phyloP scores from a whole-genome alignment of 352 stramenopile genomes.

The Achlya hypogyna region DNA sequence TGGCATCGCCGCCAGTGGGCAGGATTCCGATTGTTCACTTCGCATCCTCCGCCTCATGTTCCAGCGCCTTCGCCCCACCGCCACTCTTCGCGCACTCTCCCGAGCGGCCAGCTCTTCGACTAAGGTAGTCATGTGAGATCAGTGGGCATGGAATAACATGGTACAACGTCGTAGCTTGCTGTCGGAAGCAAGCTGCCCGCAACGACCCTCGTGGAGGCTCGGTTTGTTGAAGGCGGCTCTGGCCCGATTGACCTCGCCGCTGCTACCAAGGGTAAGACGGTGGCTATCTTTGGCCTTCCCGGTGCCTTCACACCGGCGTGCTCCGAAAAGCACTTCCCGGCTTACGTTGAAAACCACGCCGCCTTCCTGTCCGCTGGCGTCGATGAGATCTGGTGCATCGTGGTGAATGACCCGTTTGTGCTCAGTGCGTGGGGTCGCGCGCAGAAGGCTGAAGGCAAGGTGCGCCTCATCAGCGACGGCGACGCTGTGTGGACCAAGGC shows the following conservation, averaged over 20 bases:
- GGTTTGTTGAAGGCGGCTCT: not conserved
- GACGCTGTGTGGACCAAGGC: slow-evolving; percentile 15
- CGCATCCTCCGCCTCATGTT: not conserved
- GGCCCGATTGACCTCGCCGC: not conserved
- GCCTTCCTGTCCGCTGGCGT: slow-evolving; percentile 28
- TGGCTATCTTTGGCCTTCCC: slow-evolving; percentile 13
- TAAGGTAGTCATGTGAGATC: not conserved
- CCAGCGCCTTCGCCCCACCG: not conserved
- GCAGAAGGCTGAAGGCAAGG: slow-evolving; percentile 21
- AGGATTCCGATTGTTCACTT: not conserved
- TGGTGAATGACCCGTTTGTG: slow-evolving; percentile 17
- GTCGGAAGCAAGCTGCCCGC: not conserved
- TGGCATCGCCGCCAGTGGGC: not conserved
- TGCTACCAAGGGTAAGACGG: not conserved
- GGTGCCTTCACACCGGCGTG: slow-evolving; percentile 17
- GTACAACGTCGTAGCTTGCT: not conserved
- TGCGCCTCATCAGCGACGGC: slow-evolving; percentile 17
- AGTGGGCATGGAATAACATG: not conserved
- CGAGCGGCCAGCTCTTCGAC: not conserved
- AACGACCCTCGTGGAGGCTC: not conserved
- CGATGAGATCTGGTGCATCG: slow-evolving; percentile 33
- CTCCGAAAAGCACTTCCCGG: slow-evolving; percentile 13
- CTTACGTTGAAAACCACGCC: slow-evolving; percentile 1
- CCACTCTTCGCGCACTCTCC: not conserved
- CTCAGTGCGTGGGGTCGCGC: slow-evolving; percentile 35